Conservation (phyloP, 1,284 basidiomycete genomes). For the Tilletia indica region DNA sequence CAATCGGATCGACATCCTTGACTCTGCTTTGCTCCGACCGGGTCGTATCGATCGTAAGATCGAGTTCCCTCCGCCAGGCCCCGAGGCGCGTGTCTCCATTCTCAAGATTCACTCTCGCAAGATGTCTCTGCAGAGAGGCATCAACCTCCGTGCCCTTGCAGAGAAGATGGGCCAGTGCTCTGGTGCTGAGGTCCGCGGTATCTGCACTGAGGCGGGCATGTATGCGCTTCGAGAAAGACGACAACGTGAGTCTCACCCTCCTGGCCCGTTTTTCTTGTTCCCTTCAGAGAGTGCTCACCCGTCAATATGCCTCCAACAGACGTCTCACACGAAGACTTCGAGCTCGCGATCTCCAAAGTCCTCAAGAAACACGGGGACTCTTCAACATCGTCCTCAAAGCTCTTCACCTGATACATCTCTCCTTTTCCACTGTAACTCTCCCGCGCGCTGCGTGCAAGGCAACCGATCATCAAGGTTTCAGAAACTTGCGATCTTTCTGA, state of each 20-base stretch:
- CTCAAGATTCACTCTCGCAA: conserved; percentile 95
- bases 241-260: conserved; percentile 59
- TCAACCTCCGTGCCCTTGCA: conserved; percentile 87
- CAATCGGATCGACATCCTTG: conserved; percentile 96
- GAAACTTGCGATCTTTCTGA: too few species aligned
- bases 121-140: conserved; percentile 97
- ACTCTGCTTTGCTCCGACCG: conserved; percentile 87
- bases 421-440: conserved; percentile 8
- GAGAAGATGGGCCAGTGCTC: conserved; percentile 99
- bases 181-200: conserved; percentile 94
- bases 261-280: not conserved
- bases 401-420: conserved; percentile 50
- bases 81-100: conserved; percentile 93
- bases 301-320: conserved; percentile 58
- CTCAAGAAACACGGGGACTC: conserved; percentile 58
- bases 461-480: too few species aligned
- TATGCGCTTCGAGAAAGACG: conserved; percentile 91
- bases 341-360: conserved; percentile 92
- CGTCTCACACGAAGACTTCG: conserved; percentile 97
- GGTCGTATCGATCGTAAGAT: conserved; percentile 98
- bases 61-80: conserved; percentile 97
- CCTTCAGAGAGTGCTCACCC: not conserved
- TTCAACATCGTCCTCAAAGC: conserved; percentile 55
- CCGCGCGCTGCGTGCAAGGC: too few species aligned
- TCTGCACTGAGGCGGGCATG: conserved; percentile 98